Evolutionary conservation across 2,329 filamentous ascomycete genomes (phyloP).

Genomic region (Claviceps sp.): DNA sequence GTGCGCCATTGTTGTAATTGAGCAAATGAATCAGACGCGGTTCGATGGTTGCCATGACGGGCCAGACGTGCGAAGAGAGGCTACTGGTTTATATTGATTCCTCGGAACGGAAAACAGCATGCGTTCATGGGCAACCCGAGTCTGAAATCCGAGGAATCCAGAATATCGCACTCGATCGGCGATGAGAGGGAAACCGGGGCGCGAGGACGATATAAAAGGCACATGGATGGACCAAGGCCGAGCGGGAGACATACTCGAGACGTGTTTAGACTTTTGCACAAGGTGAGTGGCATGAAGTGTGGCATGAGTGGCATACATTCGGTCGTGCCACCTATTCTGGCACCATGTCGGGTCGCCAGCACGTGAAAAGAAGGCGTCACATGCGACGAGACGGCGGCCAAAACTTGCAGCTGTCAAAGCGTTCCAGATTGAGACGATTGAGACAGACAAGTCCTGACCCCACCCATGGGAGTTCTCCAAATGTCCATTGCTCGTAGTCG

Average conservation of each 20-base stretch:
- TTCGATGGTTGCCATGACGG: constrained; percentile 53
- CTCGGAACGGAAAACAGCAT: neutral
- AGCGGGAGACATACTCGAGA: constrained; percentile 6
- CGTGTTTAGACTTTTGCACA: constrained; percentile 1
- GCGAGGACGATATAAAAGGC: constrained; percentile 1
- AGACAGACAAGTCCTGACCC: no score
- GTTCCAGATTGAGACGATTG: no score
- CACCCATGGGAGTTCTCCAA: no score
- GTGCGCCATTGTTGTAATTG: constrained; percentile 48
- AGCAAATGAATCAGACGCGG: constrained; percentile 52
- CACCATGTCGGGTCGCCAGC: constrained; percentile 3
- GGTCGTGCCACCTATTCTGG: constrained; percentile 4
- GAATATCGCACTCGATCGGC: neutral
- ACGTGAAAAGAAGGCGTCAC: constrained; percentile 7
- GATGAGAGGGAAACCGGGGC: neutral
- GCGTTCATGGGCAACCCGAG: neutral
- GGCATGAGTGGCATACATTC: neutral
- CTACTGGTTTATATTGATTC: constrained; percentile 3
- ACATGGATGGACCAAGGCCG: neutral
- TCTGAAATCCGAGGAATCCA: neutral
- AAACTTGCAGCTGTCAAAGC: no score
- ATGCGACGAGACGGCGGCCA: constrained; percentile 1
- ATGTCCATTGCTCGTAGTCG: no score
- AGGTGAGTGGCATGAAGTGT: constrained; percentile 2
- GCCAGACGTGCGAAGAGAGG: neutral